Percentiles rank a stretch among this genome's conserved stretches.
Conservation (phyloP, 1,284 basidiomycete genomes). For the Ustilago bromivora region DNA sequence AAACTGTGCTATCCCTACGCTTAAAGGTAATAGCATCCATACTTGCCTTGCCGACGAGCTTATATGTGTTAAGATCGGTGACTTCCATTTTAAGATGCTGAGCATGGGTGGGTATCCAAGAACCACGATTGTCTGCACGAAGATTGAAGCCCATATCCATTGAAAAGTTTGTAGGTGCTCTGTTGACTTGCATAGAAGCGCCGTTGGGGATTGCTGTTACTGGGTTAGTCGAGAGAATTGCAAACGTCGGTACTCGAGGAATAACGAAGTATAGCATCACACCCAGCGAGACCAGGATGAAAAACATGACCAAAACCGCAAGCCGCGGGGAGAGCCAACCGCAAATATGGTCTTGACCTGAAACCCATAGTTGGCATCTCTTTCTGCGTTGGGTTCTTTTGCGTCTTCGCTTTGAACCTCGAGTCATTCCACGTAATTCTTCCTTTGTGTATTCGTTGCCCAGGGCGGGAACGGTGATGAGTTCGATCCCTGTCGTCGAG, state of each 20-base stretch:
- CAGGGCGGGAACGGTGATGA: conserved; percentile 66
- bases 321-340: conserved; percentile 55
- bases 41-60: conserved; percentile 46
- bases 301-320: conserved; percentile 58
- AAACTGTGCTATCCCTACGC: conserved; percentile 36
- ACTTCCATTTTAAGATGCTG: conserved; percentile 47
- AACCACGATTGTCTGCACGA: conserved; percentile 51
- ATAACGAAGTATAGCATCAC: conserved; percentile 63
- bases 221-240: conserved; percentile 50
- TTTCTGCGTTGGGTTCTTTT: conserved; percentile 37
- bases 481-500: conserved; percentile 57
- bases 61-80: conserved; percentile 43
- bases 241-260: conserved; percentile 60
- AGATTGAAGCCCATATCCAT: conserved; percentile 63
- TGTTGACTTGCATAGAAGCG: conserved; percentile 49
- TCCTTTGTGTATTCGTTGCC: conserved; percentile 61
- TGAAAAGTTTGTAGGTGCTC: conserved; percentile 52
- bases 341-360: conserved; percentile 53
- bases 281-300: conserved; percentile 37
- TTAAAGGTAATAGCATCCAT: conserved; percentile 33
- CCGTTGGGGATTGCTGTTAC: conserved; percentile 57
- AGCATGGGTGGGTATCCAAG: conserved; percentile 47
- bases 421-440: conserved; percentile 56
- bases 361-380: conserved; percentile 46
- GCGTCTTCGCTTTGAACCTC: conserved; percentile 28